Conservation (phyloP, 495 filamentous ascomycete species). For the Neurospora sp. region DNA sequence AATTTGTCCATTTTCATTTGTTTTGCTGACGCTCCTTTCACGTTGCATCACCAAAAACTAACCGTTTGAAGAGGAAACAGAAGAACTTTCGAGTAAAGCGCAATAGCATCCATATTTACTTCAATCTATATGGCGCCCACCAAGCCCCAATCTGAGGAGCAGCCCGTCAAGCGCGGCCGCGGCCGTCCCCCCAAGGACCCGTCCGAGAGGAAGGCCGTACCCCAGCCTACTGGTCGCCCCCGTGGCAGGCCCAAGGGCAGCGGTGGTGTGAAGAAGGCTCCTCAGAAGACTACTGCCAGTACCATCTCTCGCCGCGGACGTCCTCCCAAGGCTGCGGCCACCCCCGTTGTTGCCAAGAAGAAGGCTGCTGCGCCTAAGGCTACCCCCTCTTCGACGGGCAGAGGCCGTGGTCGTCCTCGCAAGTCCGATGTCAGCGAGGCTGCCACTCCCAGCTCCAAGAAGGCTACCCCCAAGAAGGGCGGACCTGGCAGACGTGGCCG, state of each 20-base stretch:
- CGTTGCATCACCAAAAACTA: background rate
- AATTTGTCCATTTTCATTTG: background rate
- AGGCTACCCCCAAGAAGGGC: constrained; percentile 10
- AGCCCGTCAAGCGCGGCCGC: constrained; percentile 32
- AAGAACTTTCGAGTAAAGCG: background rate
- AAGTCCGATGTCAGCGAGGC: background rate
- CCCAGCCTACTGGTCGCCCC: constrained; percentile 29
- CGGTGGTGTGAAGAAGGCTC: constrained; percentile 27
- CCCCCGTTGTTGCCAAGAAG: background rate
- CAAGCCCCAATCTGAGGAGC: constrained; percentile 7
- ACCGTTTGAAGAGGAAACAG: background rate
- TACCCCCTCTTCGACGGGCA: background rate
- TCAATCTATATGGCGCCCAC: constrained; percentile 12
- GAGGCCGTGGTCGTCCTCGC: background rate
- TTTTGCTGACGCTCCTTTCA: background rate
- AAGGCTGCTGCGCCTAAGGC: background rate
- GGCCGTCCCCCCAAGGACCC: constrained; percentile 34
- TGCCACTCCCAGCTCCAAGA: background rate
- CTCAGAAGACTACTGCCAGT: constrained; percentile 4
- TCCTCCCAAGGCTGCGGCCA: constrained; percentile 20
- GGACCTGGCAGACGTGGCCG: constrained; percentile 12
- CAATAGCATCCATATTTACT: background rate
- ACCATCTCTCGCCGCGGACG: constrained; percentile 24
- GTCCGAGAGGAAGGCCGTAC: constrained; percentile 24
- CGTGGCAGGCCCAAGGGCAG: constrained; percentile 36